Base-by-base conservation (phyloP, 495 filamentous ascomycete species). In the Annulohypoxylon nitens region DNA sequence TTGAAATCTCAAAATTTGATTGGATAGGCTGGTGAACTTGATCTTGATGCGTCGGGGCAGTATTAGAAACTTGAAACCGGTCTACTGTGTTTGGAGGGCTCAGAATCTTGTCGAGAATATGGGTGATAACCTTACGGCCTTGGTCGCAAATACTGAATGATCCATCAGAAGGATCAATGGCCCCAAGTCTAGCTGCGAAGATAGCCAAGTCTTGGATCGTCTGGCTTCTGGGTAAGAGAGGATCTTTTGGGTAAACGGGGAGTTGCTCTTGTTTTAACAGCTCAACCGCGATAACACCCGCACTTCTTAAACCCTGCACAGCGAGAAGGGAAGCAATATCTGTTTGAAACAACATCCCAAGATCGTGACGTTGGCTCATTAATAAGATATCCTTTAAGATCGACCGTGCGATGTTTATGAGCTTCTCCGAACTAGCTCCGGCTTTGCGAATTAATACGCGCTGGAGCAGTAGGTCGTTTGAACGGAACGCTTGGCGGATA, bases 391-490 rank as follows among this genome's bases (percentile, higher is more conserved):
- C 83, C 2, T 80, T 75, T 4, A 83, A 80, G 12, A 85, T 76
- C 23, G 81, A 77, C 0, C 76, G 74, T 2, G 83, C 75, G 43
- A 76, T 80, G 7, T 83, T 78, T 11, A 81, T 77, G 3, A 87
- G 76, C 61, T 81, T 77, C 8, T 81, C 75, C 0, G 76, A 59
- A 20, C 75, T 78, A 6, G 78, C 81, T 3, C 76, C 75, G 0
- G 78, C 71, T 57, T 83, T 82, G 26, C 81, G 81, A 5, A 81
- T 80, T 26, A 87, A 73, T 0, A 87, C 79, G 12, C 81, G 73
- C 37, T 87, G 81, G 7, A 86, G 76, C 23, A 86, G 79, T 39
- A 87, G 81, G 16, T 84, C 78, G 59, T 85, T 85, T 33, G 82
- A 80, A 0, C 82, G 78, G 60, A 84, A 83, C 12, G 79, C 77